phyloP scores from a whole-genome alignment of 2,329 filamentous ascomycete genomes.

The Ophiosphaerella narmari region DNA sequence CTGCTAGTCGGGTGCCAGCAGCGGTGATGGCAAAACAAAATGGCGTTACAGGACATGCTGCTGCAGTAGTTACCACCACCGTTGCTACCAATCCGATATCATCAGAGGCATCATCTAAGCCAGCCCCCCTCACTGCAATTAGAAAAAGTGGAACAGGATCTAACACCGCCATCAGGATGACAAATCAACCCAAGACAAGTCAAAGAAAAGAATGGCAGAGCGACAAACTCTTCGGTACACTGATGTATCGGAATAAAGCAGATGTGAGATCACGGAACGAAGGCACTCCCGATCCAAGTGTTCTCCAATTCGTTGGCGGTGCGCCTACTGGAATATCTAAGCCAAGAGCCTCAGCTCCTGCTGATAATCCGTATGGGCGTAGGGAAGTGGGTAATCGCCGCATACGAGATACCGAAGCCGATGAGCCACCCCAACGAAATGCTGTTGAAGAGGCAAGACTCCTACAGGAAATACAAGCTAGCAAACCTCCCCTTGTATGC shows the following conservation, averaged over 20 bases:
- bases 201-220: constrained; percentile 18
- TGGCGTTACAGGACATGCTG: neutral
- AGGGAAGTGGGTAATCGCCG: constrained; percentile 25
- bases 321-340: constrained; percentile 10
- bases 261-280: constrained; percentile 29
- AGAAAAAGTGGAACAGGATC: neutral
- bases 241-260: constrained; percentile 21
- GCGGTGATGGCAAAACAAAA: neutral
- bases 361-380: constrained; percentile 28
- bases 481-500: constrained; percentile 39
- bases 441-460: neutral
- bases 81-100: neutral
- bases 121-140: neutral
- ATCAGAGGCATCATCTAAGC: neutral
- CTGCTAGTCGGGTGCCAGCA: neutral
- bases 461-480: constrained; percentile 24
- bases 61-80: neutral
- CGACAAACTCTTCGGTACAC: constrained; percentile 20
- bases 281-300: constrained; percentile 27
- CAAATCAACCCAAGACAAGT: constrained; percentile 25
- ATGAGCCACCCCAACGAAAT: constrained; percentile 7
- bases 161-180: constrained; percentile 23
- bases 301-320: constrained; percentile 31
- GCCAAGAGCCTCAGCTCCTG: neutral
- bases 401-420: constrained; percentile 10